A percentile compares a stretch with the other conserved stretches of the same genome.
Evolutionary conservation across 192 early-diverging fungal species (phyloP).

Genomic region (Rhizoclosmatium sp.): DNA sequence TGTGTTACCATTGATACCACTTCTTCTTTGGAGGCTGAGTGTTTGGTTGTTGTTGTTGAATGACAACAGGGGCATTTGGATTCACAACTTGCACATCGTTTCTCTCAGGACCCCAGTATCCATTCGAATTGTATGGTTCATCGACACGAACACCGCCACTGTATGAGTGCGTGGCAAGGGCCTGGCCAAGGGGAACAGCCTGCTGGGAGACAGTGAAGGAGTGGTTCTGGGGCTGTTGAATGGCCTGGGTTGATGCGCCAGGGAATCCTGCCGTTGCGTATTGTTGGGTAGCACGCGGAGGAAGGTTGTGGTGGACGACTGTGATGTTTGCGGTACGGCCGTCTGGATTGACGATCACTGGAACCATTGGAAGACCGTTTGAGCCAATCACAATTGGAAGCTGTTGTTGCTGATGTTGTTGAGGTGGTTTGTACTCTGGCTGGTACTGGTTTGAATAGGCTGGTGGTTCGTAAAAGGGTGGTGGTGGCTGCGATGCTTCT

Average conservation of each 20-base stretch:
- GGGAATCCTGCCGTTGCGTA: slow-evolving; percentile 26
- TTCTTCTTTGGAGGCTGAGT: no score
- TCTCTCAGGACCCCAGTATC: background rate
- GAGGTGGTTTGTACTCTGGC: background rate
- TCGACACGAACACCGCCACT: slow-evolving; percentile 11
- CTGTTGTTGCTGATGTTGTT: slow-evolving; percentile 3
- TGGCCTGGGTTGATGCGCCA: slow-evolving; percentile 26
- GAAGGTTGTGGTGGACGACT: slow-evolving; percentile 7
- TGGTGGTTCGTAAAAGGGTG: background rate
- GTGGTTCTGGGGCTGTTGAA: slow-evolving; percentile 3
- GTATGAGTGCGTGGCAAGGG: slow-evolving; percentile 1
- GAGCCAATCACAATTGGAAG: background rate
- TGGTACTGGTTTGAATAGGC: background rate
- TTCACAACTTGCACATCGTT: background rate
- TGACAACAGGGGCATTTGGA: background rate
- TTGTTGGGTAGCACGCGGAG: slow-evolving; percentile 19
- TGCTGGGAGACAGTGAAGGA: background rate
- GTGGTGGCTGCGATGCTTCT: background rate
- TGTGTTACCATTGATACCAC: no score
- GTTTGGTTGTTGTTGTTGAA: background rate
- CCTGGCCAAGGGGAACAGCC: slow-evolving; percentile 19
- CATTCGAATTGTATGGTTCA: slow-evolving; percentile 22
- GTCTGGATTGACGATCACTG: background rate
- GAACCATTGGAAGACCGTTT: background rate
- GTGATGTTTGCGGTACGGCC: background rate